Base-by-base conservation (phyloP, 2,329 filamentous ascomycete genomes). In the Pseudonectria buxi region DNA sequence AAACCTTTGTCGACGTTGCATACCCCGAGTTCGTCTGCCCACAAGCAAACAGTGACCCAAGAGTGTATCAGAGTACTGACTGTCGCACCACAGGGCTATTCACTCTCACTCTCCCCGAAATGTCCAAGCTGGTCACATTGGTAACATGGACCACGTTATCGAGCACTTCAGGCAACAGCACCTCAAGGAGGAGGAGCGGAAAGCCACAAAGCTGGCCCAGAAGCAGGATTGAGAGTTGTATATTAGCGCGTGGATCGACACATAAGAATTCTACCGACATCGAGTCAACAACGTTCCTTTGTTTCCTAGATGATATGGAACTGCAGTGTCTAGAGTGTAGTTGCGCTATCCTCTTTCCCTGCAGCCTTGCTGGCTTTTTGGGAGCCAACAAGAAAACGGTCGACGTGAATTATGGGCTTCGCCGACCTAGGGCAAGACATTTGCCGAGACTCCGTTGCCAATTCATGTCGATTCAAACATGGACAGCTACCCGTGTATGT, bases 111-210 rank as follows among this genome's bases (percentile, higher is more conserved):
- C 69, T 14, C 62, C 64, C 14, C 65, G 64, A 54, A 76, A 73
- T 56, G 63, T 78, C 13, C 70, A 69, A 16, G 74, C 75, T 18
- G 75, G 75, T 27, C 69, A 74, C 48, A 61, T 65, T 43, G 55
- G 63, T 45, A 74, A 74, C 56, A 56, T 79, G 30, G 72, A 76
- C 54, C 61, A 73, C 47, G 64, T 77, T 18, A 65, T 75, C 12
- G 72, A 70, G 53, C 75, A 78, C 59, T 78, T 74, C 62, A 63
- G 63, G 49, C 63, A 72, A 55, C 59, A 71, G 59, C 67, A 77
- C 46, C 50, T 69, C 36, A 67, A 68, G 39, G 71, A 74, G 39
- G 73, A 76, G 57, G 73, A 71, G 49, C 64, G 68, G 46, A 78
- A 78, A 60, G 62, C 61, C 26, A 62, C 64, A 54, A 72, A 64